Conservation (phyloP, 78 protist genomes). For the Dictyostelium capitatum region DNA sequence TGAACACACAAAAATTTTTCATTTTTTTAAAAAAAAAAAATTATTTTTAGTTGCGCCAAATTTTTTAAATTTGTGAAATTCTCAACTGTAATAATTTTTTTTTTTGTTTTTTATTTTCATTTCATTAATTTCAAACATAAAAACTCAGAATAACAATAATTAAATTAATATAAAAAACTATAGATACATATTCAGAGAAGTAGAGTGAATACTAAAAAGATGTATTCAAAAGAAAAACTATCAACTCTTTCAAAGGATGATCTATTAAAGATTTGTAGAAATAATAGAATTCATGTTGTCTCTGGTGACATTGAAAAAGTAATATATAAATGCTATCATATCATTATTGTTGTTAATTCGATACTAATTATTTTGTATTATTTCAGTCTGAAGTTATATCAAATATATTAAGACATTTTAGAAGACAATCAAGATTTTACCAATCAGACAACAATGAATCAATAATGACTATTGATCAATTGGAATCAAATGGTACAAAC, state of each 20-base stretch:
- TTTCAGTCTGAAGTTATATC: conserved; percentile 11
- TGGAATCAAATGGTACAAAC: background rate
- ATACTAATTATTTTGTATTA: no score
- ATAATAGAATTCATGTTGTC: background rate
- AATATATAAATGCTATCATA: background rate
- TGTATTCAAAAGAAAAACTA: conserved; percentile 50
- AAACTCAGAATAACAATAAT: background rate
- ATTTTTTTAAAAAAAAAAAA: background rate
- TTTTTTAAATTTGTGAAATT: background rate
- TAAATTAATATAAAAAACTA: background rate
- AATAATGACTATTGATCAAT: conserved; percentile 24
- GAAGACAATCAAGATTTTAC: conserved; percentile 37
- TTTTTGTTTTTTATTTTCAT: background rate
- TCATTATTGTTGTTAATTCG: background rate
- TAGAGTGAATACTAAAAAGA: background rate
- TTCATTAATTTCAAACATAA: background rate
- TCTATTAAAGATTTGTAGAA: conserved; percentile 28
- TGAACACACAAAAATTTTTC: background rate
- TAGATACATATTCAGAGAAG: background rate
- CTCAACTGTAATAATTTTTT: background rate
- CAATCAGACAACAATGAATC: background rate
- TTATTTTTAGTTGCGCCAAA: background rate
- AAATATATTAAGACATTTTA: conserved; percentile 8
- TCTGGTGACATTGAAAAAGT: background rate
- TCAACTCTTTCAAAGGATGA: background rate